Percentiles rank a stretch among this genome's conserved stretches.
phyloP scores from a whole-genome alignment of 2,329 filamentous ascomycete species.

The Cercospora brassicicola region DNA sequence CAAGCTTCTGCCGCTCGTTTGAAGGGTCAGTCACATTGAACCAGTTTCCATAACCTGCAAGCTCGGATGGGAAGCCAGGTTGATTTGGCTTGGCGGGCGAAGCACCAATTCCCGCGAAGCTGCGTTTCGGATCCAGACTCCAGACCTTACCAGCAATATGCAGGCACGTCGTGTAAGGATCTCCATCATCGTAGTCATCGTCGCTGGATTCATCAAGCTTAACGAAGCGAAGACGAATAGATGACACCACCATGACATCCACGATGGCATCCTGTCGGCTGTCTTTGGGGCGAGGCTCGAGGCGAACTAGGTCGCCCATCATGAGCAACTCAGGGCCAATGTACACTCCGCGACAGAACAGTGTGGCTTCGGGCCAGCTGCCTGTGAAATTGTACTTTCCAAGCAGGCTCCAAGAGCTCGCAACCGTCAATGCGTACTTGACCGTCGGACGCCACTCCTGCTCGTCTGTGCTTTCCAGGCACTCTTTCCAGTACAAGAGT shows the following conservation, averaged over 20 bases:
- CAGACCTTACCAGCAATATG: conserved; percentile 55
- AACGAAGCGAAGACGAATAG: conserved; percentile 53
- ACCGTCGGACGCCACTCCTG: conserved; percentile 56
- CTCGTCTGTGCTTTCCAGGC: conserved; percentile 45
- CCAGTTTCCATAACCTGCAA: conserved; percentile 51
- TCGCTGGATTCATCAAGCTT: conserved; percentile 51
- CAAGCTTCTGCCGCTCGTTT: conserved; percentile 42
- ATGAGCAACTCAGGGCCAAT: conserved; percentile 58
- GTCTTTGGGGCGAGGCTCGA: conserved; percentile 38
- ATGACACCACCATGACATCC: conserved; percentile 57
- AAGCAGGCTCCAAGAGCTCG: conserved; percentile 55
- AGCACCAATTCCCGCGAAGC: conserved; percentile 38
- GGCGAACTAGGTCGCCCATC: conserved; percentile 56
- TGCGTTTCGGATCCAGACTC: conserved; percentile 40
- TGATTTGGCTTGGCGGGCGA: conserved; percentile 22
- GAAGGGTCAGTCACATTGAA: conserved; percentile 50
- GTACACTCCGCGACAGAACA: conserved; percentile 57
- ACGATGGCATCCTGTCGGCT: conserved; percentile 39
- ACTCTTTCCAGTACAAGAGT: conserved; percentile 55
- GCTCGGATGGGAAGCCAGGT: conserved; percentile 26
- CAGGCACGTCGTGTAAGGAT: conserved; percentile 47
- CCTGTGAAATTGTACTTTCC: conserved; percentile 56
- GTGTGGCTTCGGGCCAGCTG: conserved; percentile 54
- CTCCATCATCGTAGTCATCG: conserved; percentile 46
- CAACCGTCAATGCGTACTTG: conserved; percentile 53